Evolutionary conservation across 106 monocot species (phyloP).

Genomic region (Dendrobium chrysotoxum): DNA sequence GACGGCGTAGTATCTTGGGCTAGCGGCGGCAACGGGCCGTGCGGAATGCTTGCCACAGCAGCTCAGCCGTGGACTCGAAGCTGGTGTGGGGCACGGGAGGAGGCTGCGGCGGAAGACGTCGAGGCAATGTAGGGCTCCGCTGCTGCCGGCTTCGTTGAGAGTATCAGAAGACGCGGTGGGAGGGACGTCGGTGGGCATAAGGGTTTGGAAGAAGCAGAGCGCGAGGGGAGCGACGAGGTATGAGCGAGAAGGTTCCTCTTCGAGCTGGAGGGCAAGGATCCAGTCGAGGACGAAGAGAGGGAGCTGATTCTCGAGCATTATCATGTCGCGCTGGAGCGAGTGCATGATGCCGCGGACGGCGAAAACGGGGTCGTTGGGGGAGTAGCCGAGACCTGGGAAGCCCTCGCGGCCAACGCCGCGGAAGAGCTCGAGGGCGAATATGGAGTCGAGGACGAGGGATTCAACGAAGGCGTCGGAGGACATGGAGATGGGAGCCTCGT

Average conservation of each 20-base stretch:
- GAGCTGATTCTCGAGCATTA: conserved; percentile 89
- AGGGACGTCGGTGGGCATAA: conserved; percentile 60
- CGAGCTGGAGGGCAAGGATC: conserved; percentile 46
- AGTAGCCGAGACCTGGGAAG: conserved; percentile 36
- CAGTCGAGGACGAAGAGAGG: conserved; percentile 77
- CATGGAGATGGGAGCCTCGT: not conserved
- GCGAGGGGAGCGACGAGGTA: conserved; percentile 40
- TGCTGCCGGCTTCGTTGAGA: conserved; percentile 5
- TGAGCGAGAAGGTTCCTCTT: conserved; percentile 20
- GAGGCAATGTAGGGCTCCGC: conserved; percentile 57
- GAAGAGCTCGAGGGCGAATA: conserved; percentile 56
- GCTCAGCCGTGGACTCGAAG: conserved; percentile 20
- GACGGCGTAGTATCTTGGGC: conserved; percentile 13
- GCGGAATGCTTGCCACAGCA: not conserved
- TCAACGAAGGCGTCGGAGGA: conserved; percentile 34
- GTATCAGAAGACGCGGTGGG: conserved; percentile 20
- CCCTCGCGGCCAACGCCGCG: no score
- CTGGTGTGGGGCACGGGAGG: conserved; percentile 32
- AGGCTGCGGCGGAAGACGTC: conserved; percentile 69
- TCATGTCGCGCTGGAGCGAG: conserved; percentile 64
- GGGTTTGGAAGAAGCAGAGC: conserved; percentile 67
- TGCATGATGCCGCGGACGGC: conserved; percentile 69
- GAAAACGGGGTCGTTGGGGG: conserved; percentile 62
- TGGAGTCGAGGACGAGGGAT: conserved; percentile 31
- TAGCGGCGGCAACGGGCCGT: conserved; percentile 4